phyloP scores from a whole-genome alignment of 2,329 filamentous ascomycete genomes.

The Chrysoporthe cubensis region DNA sequence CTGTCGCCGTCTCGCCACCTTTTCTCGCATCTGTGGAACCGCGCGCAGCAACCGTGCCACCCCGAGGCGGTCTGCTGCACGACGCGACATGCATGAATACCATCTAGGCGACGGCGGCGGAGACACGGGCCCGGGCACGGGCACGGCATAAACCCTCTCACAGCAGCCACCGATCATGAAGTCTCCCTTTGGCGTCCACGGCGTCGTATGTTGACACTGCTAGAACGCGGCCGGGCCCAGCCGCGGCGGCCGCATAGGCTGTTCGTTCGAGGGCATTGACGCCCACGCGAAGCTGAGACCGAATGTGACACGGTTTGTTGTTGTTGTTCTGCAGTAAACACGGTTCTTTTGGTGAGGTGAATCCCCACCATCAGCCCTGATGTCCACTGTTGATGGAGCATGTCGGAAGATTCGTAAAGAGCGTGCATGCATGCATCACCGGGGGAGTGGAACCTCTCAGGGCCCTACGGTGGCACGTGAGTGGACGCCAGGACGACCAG shows the following conservation, averaged over 20 bases:
- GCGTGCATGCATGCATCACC: slow-evolving; percentile 14
- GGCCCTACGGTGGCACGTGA: not conserved
- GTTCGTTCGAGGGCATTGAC: not conserved
- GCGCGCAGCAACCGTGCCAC: slow-evolving; percentile 2
- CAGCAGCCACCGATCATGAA: not conserved
- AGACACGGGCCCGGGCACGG: not conserved
- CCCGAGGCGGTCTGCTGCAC: slow-evolving; percentile 14
- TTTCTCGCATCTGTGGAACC: not conserved
- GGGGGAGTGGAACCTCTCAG: not conserved
- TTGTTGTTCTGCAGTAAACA: not conserved
- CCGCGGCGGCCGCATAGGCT: not conserved
- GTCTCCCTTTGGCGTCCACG: not conserved
- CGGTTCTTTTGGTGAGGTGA: not conserved
- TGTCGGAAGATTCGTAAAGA: slow-evolving; percentile 17
- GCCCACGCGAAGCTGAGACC: not conserved
- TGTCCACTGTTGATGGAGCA: not conserved
- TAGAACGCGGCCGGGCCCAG: slow-evolving; percentile 1
- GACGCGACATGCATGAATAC: slow-evolving; percentile 11
- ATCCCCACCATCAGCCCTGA: not conserved
- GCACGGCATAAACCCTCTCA: not conserved
- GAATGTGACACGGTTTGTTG: not conserved
- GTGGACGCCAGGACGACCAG: not conserved
- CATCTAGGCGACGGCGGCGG: not conserved
- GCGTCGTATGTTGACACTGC: slow-evolving; percentile 1
- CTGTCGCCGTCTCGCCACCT: slow-evolving; percentile 15